Conservation (phyloP, 768 basidiomycete genomes). For the Pholiota molesta region DNA sequence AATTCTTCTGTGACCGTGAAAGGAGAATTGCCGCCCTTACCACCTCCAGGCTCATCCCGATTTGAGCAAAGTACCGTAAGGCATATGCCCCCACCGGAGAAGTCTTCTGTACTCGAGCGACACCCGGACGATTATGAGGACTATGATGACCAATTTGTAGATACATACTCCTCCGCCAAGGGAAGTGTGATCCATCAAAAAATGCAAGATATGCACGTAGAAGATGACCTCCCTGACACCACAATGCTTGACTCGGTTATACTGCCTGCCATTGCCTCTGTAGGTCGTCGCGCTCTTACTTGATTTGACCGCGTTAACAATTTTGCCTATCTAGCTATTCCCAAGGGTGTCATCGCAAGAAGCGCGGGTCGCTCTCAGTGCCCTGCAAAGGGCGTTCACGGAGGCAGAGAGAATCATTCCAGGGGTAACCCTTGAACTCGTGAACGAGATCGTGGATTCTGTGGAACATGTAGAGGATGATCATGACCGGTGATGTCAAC, state of each 20-base stretch:
- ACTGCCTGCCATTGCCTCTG: slow-evolving; percentile 94
- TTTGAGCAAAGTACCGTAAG: slow-evolving; percentile 73
- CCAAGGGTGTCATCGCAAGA: slow-evolving; percentile 93
- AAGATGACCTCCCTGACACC: slow-evolving; percentile 73
- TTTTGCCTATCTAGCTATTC: slow-evolving; percentile 62
- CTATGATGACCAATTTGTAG: slow-evolving; percentile 59
- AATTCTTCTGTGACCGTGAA: slow-evolving; percentile 54
- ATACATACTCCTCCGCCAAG: slow-evolving; percentile 47
- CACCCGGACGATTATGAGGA: slow-evolving; percentile 70
- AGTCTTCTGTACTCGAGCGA: slow-evolving; percentile 40
- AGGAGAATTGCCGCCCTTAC: slow-evolving; percentile 64
- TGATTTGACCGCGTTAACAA: slow-evolving; percentile 7
- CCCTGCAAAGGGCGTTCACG: slow-evolving; percentile 89
- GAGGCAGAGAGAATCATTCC: slow-evolving; percentile 96
- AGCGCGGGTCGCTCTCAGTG: slow-evolving; percentile 81
- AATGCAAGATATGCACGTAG: slow-evolving; percentile 46
- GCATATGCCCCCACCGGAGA: slow-evolving; percentile 43
- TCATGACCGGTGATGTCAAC: slow-evolving; percentile 37
- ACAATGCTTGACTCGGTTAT: slow-evolving; percentile 97
- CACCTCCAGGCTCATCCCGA: slow-evolving; percentile 40
- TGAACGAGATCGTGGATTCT: slow-evolving; percentile 92
- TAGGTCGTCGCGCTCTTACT: slow-evolving; percentile 40
- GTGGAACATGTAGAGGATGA: slow-evolving; percentile 89
- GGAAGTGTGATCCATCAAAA: slow-evolving; percentile 50
- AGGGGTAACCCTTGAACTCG: slow-evolving; percentile 89